phyloP scores from a whole-genome alignment of 805 yeast genomes.

The Kodamaea hsintzibuensis region DNA sequence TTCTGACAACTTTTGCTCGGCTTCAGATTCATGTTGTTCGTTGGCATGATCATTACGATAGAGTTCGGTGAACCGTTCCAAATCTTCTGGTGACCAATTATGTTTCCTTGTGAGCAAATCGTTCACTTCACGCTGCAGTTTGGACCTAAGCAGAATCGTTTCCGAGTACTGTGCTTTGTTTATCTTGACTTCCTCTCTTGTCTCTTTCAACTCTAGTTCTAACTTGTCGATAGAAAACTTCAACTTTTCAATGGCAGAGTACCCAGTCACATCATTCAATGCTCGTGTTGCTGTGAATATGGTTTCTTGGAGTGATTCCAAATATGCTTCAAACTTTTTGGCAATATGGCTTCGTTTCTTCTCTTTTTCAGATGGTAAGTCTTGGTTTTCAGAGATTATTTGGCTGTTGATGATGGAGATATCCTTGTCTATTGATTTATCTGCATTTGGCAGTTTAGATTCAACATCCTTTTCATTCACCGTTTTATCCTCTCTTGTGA shows the following conservation, averaged over 20 bases:
- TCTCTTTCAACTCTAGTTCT: slow-evolving; percentile 52
- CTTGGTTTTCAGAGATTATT: slow-evolving; percentile 25
- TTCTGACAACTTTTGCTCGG: slow-evolving; percentile 48
- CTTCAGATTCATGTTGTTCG: slow-evolving; percentile 56
- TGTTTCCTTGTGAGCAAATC: slow-evolving; percentile 84
- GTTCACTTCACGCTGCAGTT: slow-evolving; percentile 81
- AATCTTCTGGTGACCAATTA: slow-evolving; percentile 75
- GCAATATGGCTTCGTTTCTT: slow-evolving; percentile 34
- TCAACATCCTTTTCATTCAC: too few species aligned
- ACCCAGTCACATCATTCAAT: slow-evolving; percentile 90
- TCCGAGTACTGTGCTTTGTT: slow-evolving; percentile 54
- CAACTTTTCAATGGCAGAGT: slow-evolving; percentile 72
- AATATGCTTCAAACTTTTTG: slow-evolving; percentile 46
- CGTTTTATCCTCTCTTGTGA: too few species aligned
- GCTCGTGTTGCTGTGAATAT: slow-evolving; percentile 63
- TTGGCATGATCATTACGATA: slow-evolving; percentile 80
- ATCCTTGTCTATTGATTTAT: background rate
- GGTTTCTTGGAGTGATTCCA: slow-evolving; percentile 58
- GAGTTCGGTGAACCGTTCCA: slow-evolving; percentile 79
- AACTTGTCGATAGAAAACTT: slow-evolving; percentile 57
- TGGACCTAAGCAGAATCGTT: slow-evolving; percentile 64
- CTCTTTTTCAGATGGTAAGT: slow-evolving; percentile 49
- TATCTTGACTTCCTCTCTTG: slow-evolving; percentile 48
- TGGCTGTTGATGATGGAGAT: slow-evolving; percentile 8
- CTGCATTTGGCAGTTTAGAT: too few species aligned